Conservation (phyloP, 768 basidiomycete species). For the Calocera viscosa region DNA sequence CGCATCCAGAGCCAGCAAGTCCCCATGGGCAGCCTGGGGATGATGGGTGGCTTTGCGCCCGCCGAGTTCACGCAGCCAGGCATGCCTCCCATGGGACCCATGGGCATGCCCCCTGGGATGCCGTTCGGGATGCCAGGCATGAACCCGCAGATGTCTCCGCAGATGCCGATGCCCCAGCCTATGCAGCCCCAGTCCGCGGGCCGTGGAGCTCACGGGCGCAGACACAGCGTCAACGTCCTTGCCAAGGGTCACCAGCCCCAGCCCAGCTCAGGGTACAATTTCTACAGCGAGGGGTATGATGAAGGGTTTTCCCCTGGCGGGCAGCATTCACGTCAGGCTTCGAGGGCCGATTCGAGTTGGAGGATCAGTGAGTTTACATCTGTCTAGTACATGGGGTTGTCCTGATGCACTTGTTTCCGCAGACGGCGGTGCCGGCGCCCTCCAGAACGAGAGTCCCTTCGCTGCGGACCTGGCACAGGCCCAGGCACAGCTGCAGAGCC, state of each 20-base stretch:
- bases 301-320: conserved; percentile 67
- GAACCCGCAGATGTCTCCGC: neutral
- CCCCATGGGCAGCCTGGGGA: conserved; percentile 36
- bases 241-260: conserved; percentile 41
- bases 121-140: neutral
- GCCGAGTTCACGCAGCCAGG: conserved; percentile 31
- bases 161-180: neutral
- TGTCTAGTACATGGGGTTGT: neutral
- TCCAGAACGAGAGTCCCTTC: conserved; percentile 12
- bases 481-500: conserved; percentile 87
- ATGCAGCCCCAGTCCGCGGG: neutral
- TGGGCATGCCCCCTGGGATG: conserved; percentile 8
- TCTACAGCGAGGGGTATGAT: conserved; percentile 54
- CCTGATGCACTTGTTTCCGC: neutral
- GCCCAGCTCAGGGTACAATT: conserved; percentile 11
- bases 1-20: conserved; percentile 65
- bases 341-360: conserved; percentile 74
- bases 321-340: conserved; percentile 54
- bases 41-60: conserved; percentile 5
- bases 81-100: conserved; percentile 35
- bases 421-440: conserved; percentile 17
- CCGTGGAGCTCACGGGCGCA: conserved; percentile 47
- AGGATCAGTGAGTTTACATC: conserved; percentile 56
- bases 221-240: conserved; percentile 85
- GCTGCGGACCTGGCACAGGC: conserved; percentile 83